phyloP scores from a whole-genome alignment of 441 rosid genomes.

The Aleurites moluccanus region DNA sequence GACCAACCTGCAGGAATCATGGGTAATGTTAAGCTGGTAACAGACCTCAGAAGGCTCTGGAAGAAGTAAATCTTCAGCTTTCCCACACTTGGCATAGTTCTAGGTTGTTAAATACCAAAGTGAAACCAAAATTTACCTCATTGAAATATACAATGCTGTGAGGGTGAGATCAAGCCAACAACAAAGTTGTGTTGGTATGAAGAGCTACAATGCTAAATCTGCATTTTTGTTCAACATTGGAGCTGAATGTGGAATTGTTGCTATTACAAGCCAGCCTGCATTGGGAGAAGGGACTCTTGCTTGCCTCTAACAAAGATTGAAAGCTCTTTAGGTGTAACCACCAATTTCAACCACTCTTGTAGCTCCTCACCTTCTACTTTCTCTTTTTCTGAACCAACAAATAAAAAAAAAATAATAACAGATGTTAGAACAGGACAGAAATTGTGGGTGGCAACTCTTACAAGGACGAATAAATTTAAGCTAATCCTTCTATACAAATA shows the following conservation, averaged over 20 bases:
- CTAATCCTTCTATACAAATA: neutral
- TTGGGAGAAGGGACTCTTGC: slow-evolving; percentile 51
- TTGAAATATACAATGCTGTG: slow-evolving; percentile 26
- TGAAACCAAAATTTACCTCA: slow-evolving; percentile 35
- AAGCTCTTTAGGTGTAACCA: slow-evolving; percentile 82
- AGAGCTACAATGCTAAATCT: slow-evolving; percentile 15
- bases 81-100: slow-evolving; percentile 13
- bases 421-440: neutral
- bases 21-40: slow-evolving; percentile 1
- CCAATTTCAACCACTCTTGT: slow-evolving; percentile 76
- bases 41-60: slow-evolving; percentile 10
- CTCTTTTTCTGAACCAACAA: slow-evolving; percentile 63
- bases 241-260: slow-evolving; percentile 1
- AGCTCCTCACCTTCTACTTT: slow-evolving; percentile 95
- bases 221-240: neutral
- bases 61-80: slow-evolving; percentile 25
- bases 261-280: slow-evolving; percentile 38
- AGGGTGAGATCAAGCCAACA: slow-evolving; percentile 18
- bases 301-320: slow-evolving; percentile 54
- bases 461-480: neutral
- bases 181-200: slow-evolving; percentile 10
- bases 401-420: neutral
- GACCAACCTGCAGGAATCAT: slow-evolving; percentile 17
- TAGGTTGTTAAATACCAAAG: slow-evolving; percentile 18
- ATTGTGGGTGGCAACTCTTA: neutral